Evolutionary conservation across 2,329 filamentous ascomycete genomes (phyloP), one percentile per base, ranked within the genome.

Genomic region (Penicillium polonicum): DNA sequence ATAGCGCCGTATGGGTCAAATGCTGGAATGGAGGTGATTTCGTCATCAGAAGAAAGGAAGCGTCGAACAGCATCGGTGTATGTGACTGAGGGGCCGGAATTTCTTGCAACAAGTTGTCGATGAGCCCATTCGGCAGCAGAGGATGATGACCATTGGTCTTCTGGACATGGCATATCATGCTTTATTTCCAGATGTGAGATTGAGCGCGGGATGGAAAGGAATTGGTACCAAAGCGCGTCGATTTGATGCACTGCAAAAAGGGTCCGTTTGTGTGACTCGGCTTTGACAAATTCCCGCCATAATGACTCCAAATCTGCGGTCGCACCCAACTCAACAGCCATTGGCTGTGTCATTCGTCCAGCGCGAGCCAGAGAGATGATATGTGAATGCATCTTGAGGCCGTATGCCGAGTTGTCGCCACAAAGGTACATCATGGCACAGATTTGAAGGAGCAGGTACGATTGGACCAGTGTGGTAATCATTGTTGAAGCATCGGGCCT

Each of bases 371-470:
- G 70, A 0, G 73, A 70, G 17, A 79, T 75, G 68, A 78, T 76
- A 10, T 68, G 71, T 0, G 72, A 70, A 51, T 79, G 77, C 65
- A 77, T 73, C 29, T 73, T 72, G 13, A 76, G 68, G 3, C 72
- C 75, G 25, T 69, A 70, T 2, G 66, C 61, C 0, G 75, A 76
- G 48, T 72, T 62, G 1, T 67, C 57, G 0, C 75, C 74, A 57
- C 74, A 77, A 25, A 78, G 68, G 53, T 78, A 78, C 68, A 79
- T 73, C 69, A 78, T 78, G n/a, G 76, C 70, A 51, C 68, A 77
- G 8, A 78, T 72, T 49, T 79, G 69, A 2, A 79, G 70, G 7
- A 79, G 62, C 2, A 78, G 55, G 29, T 76, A 75, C 3, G 74
- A 63, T 55, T 79, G 77, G 0, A 79, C 68, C 15, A 74, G 58